These are phyloP conservation scores for Albatrellus sp. DNA, from an alignment of 1,284 basidiomycete species.

Conservation along the genomic window DNA sequence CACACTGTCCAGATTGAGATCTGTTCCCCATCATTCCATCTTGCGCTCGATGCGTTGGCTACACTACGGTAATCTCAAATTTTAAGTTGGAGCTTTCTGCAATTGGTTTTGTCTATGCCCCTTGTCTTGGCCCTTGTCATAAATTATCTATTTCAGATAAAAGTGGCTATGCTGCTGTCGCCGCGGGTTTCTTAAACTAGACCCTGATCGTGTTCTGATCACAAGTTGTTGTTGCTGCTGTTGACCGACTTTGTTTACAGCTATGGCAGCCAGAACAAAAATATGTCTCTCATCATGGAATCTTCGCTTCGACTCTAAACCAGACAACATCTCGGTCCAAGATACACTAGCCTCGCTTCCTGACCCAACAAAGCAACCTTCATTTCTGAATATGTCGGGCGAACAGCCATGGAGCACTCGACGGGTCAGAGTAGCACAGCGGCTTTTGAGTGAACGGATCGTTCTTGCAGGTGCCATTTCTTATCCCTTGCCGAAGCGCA, in stretches of 20 bases:
- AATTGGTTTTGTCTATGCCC: too few relatives aligned
- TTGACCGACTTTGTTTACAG: too few relatives aligned
- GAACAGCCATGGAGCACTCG: constrained; percentile 43
- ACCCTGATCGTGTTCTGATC: too few relatives aligned
- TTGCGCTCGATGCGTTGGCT: too few relatives aligned
- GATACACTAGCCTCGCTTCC: constrained; percentile 29
- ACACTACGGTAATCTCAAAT: too few relatives aligned
- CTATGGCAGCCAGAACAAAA: background rate
- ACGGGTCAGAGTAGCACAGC: constrained; percentile 33
- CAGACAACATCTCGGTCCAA: constrained; percentile 36
- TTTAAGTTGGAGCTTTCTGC: too few relatives aligned
- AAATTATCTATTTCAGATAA: too few relatives aligned
- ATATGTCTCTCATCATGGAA: constrained; percentile 40
- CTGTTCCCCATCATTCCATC: too few relatives aligned
- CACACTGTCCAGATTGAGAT: too few relatives aligned
- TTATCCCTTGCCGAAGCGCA: background rate
- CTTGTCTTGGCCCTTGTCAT: too few relatives aligned
- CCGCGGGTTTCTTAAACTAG: too few relatives aligned
- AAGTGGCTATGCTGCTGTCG: too few relatives aligned
- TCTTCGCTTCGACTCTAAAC: constrained; percentile 39
- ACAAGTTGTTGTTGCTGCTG: background rate
- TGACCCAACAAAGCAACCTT: constrained; percentile 26
- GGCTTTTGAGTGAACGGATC: constrained; percentile 26
- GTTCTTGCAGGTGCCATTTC: constrained; percentile 24
- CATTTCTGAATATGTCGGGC: constrained; percentile 19